These are phyloP conservation scores for Acer yangbiense DNA, from an alignment of 345 rosid species.

Conservation along the genomic window DNA sequence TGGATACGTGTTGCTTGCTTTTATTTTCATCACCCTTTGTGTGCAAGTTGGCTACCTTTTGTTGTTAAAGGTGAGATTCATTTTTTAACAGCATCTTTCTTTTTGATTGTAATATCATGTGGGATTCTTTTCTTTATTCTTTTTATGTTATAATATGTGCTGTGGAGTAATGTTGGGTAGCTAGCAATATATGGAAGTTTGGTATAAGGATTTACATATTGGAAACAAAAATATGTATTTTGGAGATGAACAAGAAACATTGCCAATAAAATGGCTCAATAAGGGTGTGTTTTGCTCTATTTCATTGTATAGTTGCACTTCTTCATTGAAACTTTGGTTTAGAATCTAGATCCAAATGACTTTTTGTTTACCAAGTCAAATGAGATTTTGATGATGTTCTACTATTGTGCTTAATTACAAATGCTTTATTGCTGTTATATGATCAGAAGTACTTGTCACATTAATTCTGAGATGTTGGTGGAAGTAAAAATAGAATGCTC, in stretches of 20 bases:
- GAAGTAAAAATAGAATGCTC: too few species aligned
- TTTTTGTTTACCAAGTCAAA: background rate
- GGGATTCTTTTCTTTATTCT: background rate
- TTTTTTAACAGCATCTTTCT: background rate
- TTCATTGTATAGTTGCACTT: background rate
- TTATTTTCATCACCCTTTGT: background rate
- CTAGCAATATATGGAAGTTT: background rate
- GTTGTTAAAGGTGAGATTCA: background rate
- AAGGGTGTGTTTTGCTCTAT: background rate
- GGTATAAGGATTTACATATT: background rate
- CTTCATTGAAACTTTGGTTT: background rate
- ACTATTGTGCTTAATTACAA: background rate
- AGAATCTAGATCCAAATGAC: background rate
- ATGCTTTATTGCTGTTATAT: too few species aligned
- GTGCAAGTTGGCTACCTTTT: conserved; percentile 1
- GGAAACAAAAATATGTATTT: background rate
- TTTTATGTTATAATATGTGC: background rate
- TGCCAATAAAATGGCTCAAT: background rate
- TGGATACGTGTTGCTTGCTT: background rate
- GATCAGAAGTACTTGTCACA: too few species aligned
- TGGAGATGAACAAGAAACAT: background rate
- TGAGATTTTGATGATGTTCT: background rate
- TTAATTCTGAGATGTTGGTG: too few species aligned
- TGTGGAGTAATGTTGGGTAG: background rate
- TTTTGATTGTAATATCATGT: background rate